These are phyloP conservation scores for Grigorovia jiainica DNA, from an alignment of 805 yeast species.

Conservation along the genomic window DNA sequence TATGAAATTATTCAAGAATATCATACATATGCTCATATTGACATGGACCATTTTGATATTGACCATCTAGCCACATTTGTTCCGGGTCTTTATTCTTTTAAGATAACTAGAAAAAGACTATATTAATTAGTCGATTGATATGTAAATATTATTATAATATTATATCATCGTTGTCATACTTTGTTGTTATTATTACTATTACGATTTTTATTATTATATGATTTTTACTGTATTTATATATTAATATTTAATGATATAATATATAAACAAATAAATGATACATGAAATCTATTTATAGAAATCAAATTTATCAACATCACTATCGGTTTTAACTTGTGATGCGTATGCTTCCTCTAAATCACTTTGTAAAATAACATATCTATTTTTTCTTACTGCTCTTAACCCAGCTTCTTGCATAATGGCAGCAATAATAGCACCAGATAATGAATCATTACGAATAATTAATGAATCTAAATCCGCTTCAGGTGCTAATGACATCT, in stretches of 20 bases:
- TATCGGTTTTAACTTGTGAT: slow-evolving; percentile 89
- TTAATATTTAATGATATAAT: neutral
- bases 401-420: slow-evolving; percentile 99
- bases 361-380: slow-evolving; percentile 91
- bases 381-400: slow-evolving; percentile 94
- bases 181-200: too few relatives aligned
- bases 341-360: slow-evolving; percentile 98
- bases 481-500: slow-evolving; percentile 97
- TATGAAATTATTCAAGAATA: slow-evolving; percentile 21
- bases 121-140: too few relatives aligned
- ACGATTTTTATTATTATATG: too few relatives aligned
- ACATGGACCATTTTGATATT: slow-evolving; percentile 65
- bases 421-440: slow-evolving; percentile 97
- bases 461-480: slow-evolving; percentile 91
- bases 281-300: slow-evolving; percentile 63
- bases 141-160: too few relatives aligned
- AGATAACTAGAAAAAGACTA: neutral
- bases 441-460: slow-evolving; percentile 89
- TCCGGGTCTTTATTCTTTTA: slow-evolving; percentile 59
- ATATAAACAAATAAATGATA: neutral
- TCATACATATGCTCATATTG: slow-evolving; percentile 43
- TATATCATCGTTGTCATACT: too few relatives aligned
- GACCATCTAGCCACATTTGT: slow-evolving; percentile 35
- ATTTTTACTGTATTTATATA: neutral
- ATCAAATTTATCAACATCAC: slow-evolving; percentile 94